phyloP scores from a whole-genome alignment of 2,329 filamentous ascomycete genomes.

The Botryotinia narcissicola region DNA sequence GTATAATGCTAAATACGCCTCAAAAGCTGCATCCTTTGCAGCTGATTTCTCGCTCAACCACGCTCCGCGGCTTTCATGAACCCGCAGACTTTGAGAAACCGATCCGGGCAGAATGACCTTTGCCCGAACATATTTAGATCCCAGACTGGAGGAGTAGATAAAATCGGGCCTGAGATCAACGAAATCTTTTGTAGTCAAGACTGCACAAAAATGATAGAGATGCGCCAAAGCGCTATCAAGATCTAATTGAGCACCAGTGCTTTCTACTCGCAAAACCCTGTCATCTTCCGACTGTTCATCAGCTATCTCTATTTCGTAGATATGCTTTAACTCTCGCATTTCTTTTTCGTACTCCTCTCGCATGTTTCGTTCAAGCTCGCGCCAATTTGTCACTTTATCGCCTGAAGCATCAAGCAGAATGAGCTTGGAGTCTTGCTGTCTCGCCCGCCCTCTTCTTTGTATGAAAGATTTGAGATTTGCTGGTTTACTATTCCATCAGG shows the following conservation, averaged over 20 bases:
- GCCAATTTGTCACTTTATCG: slow-evolving; percentile 53
- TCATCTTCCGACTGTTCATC: slow-evolving; percentile 37
- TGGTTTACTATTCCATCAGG: slow-evolving; percentile 44
- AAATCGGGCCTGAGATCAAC: slow-evolving; percentile 69
- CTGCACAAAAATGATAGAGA: slow-evolving; percentile 76
- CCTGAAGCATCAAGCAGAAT: slow-evolving; percentile 22
- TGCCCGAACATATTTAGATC: slow-evolving; percentile 45
- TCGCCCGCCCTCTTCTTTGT: slow-evolving; percentile 62
- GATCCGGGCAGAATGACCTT: slow-evolving; percentile 69
- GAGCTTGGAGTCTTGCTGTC: slow-evolving; percentile 54
- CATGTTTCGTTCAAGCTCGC: slow-evolving; percentile 69
- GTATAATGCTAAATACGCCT: slow-evolving; percentile 72
- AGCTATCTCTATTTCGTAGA: slow-evolving; percentile 28
- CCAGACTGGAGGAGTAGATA: slow-evolving; percentile 45
- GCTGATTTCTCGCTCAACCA: slow-evolving; percentile 66
- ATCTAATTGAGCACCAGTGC: slow-evolving; percentile 63
- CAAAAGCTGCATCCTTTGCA: slow-evolving; percentile 71
- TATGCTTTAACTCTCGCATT: slow-evolving; percentile 31
- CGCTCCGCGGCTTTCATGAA: slow-evolving; percentile 46
- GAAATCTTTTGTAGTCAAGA: slow-evolving; percentile 53
- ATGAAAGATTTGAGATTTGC: slow-evolving; percentile 63
- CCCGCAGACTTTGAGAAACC: slow-evolving; percentile 61
- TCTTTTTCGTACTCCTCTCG: slow-evolving; percentile 44
- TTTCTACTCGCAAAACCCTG: slow-evolving; percentile 43
- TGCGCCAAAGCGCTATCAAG: slow-evolving; percentile 73